Evolutionary conservation across 2,329 filamentous ascomycete species (phyloP), one percentile per base, ranked within the genome.

Genomic region (Rhynchosporium secalis): DNA sequence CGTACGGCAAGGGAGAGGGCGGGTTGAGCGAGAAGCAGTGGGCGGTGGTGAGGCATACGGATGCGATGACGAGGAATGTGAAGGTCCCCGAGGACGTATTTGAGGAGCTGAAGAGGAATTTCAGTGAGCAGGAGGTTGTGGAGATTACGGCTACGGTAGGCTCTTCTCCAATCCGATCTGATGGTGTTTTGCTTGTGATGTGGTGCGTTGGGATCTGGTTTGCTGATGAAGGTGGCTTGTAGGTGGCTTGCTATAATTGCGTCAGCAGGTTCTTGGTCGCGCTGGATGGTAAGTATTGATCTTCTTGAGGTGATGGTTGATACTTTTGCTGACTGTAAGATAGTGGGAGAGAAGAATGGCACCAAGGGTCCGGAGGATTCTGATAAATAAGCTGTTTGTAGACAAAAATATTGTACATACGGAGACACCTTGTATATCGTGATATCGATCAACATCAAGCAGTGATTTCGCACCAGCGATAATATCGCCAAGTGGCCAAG

Each of bases 201-300:
- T 43, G 13, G 13, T 13, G 6, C 12, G 5, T 43, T 43, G 13
- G 20, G 20, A 20, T 20, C 41, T 43, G 7, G 20, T 43, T 43
- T n/a, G 41, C 6, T 13, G 7, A 43, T 43, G 20, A 20, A 20
- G 20, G 20, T 20, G 20, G 20, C 20, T 3, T 43, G 38, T 15
- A 74, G 72, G 83, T 91, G 68, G 90, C 89, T 12, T 86, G 85
- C 60, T 96, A 96, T 74, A 96, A 96, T 74, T 93, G 90, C 72
- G 91, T 96, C 15, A 92, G 89, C 74, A 83, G 91, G 36, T 93
- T 96, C 69, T 75, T 96, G 68, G 91, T 96, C 26, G 91, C 91
- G 13, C 75, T 96, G 61, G 88, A 96, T 77, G 90, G 85, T 87
- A 76, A 75, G 83, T 78, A 54, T 28, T 59, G 49, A 15, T 26